Evolutionary conservation across 2,329 filamentous ascomycete genomes (phyloP).

Genomic region (Rhynchosporium graminicola): DNA sequence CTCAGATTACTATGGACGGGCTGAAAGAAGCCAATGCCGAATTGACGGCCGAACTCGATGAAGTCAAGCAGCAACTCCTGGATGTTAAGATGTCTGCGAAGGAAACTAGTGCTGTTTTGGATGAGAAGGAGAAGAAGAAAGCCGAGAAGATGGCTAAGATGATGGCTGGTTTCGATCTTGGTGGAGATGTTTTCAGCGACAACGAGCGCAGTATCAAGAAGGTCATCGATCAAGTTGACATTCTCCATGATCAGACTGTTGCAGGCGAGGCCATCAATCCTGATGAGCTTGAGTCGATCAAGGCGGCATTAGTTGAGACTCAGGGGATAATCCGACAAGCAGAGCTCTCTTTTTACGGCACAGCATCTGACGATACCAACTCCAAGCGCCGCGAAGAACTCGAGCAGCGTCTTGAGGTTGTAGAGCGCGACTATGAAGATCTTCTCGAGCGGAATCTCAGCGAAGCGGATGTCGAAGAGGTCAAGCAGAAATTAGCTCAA

Average conservation of each 20-base stretch:
- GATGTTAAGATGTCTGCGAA: slow-evolving; percentile 97
- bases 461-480: slow-evolving; percentile 77
- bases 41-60: slow-evolving; percentile 87
- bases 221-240: slow-evolving; percentile 81
- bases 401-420: slow-evolving; percentile 69
- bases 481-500: slow-evolving; percentile 77
- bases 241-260: slow-evolving; percentile 73
- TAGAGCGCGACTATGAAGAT: slow-evolving; percentile 84
- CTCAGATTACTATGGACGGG: slow-evolving; percentile 95
- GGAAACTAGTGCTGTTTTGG: slow-evolving; percentile 83
- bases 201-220: slow-evolving; percentile 85
- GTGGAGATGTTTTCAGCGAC: slow-evolving; percentile 87
- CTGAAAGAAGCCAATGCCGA: slow-evolving; percentile 95
- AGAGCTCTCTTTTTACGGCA: slow-evolving; percentile 79
- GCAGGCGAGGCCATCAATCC: slow-evolving; percentile 78
- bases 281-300: slow-evolving; percentile 77
- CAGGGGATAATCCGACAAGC: slow-evolving; percentile 92
- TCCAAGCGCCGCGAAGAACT: slow-evolving; percentile 72
- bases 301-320: slow-evolving; percentile 78
- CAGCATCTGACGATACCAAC: slow-evolving; percentile 63
- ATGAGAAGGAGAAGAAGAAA: slow-evolving; percentile 99
- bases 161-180: slow-evolving; percentile 98
- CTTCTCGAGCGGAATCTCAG: slow-evolving; percentile 77
- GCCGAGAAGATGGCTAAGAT: slow-evolving; percentile 99
- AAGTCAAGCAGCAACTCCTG: slow-evolving; percentile 92